These are phyloP conservation scores for Coemansia sp. DNA, from an alignment of 192 early-diverging fungal species.

Conservation along the genomic window DNA sequence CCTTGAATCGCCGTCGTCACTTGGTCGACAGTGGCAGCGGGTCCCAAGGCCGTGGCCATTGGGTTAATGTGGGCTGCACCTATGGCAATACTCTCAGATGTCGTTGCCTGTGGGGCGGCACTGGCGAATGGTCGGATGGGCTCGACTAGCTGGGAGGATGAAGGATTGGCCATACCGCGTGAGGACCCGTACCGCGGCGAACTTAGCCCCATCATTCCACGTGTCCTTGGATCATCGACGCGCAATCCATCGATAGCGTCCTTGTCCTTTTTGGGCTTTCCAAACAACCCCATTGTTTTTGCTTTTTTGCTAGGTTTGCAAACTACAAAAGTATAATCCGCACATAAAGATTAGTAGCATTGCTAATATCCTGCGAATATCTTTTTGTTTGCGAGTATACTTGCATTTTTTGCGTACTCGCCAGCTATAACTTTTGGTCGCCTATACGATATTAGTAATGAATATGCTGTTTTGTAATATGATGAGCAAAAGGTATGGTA, in stretches of 20 bases:
- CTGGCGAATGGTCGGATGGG: not conserved
- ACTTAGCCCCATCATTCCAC: not conserved
- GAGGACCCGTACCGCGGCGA: slow-evolving; percentile 2
- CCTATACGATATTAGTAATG: no score
- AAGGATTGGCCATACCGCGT: not conserved
- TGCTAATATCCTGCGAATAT: no score
- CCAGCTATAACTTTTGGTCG: no score
- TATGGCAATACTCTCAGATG: not conserved
- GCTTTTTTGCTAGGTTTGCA: no score
- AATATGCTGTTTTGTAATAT: no score
- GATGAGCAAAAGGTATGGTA: no score
- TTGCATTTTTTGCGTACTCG: no score
- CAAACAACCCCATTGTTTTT: slow-evolving; percentile 38
- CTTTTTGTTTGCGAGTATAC: no score
- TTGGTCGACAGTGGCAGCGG: slow-evolving; percentile 27
- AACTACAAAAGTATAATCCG: not conserved
- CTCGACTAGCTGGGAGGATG: not conserved
- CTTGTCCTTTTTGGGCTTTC: slow-evolving; percentile 36
- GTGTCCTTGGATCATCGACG: not conserved
- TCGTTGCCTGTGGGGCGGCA: not conserved
- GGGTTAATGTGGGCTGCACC: not conserved
- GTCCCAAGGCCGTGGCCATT: not conserved
- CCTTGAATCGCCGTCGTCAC: slow-evolving; percentile 22
- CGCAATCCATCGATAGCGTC: not conserved
- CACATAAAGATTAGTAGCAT: not conserved